Evolutionary conservation across 352 stramenopile species (phyloP), one percentile per base, ranked within the genome.

Genomic region (Halophytophthora batemanensis): DNA sequence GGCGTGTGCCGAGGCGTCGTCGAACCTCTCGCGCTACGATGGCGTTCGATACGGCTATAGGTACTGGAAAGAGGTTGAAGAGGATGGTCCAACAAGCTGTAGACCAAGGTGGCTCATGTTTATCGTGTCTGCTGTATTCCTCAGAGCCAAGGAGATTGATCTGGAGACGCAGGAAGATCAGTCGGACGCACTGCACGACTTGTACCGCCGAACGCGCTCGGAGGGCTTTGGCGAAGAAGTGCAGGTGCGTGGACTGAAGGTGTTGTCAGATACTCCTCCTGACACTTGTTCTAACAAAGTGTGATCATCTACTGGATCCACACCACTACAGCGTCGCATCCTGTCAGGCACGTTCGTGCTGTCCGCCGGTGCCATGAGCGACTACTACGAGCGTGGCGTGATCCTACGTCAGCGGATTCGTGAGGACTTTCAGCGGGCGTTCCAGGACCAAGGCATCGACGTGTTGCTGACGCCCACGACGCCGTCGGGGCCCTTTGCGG

Each of bases 1-100:
- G 34, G 95, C 96, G 10, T 98, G 93, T 58, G 96, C 96, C 1
- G 97, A 99, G 73, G 97, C 97, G 11, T 98, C 92, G 28, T 98
- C 96, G 1, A 99, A 99, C 66, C 74, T 99, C 39, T 96, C 90
- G 40, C 82, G 96, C 36, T 99, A 99, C 65, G 96, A 99, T 69
- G 96, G 96, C 13, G 87, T 99, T 46, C 82, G 86, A 46, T 97
- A 97, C 37, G 89, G 90, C 33, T 77, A 88, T 58, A 76, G 78
- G 77, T 88, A 61, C 19, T 51, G 6, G 6, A 31, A 31, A 4
- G 8, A 31, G 8, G 8, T 31, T 31, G 25, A 31, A 31, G 25
- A 31, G 25, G 25, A 8, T 8, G 25, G 25, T 4, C 8, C 4
- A 31, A 31, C 8, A 8, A 8, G 8, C 25, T 8, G 25, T 31